Evolutionary conservation across 768 basidiomycete genomes (phyloP), one percentile per base, ranked within the genome.

Genomic region (Serendipita vermifera): DNA sequence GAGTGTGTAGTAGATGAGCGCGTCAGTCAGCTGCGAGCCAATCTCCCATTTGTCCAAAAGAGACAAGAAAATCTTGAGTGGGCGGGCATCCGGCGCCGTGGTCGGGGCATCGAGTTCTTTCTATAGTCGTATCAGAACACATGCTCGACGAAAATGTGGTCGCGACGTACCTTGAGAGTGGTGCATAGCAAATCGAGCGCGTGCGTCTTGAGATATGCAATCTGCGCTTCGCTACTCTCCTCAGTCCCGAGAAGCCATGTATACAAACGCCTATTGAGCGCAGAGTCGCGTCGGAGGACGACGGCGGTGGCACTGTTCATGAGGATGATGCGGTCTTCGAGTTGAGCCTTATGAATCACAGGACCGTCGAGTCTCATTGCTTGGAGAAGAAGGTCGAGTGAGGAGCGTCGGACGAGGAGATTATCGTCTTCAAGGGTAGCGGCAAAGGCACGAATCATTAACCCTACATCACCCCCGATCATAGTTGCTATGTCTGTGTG

Each of bases 1-100:
- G 63, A 97, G 80, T 0, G 87, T 76, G 61, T 94, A 87, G 62
- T 86, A 80, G 9, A 87, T 79, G 54, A 97, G 70, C 4, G 73
- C 74, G 36, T 90, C 84, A 0, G 91, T 91, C 26, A 99, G 68
- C 0, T 77, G 74, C 5, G 77, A 79, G 3, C 94, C 94, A 40
- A 98, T 84, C 67, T 98, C 96, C 87, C 90, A 97, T 67, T 96
- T 96, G 68, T 99, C 96, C 61, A 97, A 72, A 15, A 98, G 68
- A 1, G 91, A 93, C 22, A 98, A 83, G 67, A 96, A 93, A 32
- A 98, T 86, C 69, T 93, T 94, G 77, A 92, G 98, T 0, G 96
- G 90, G 24, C 88, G 73, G 3, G 86, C 85, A 59, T 83, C 82
- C 0, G 84, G 73, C 61, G 89, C 90, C 57, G 82, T 81, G 51